phyloP scores from a whole-genome alignment of 1,284 basidiomycete genomes.

The Leccinum solheimii region DNA sequence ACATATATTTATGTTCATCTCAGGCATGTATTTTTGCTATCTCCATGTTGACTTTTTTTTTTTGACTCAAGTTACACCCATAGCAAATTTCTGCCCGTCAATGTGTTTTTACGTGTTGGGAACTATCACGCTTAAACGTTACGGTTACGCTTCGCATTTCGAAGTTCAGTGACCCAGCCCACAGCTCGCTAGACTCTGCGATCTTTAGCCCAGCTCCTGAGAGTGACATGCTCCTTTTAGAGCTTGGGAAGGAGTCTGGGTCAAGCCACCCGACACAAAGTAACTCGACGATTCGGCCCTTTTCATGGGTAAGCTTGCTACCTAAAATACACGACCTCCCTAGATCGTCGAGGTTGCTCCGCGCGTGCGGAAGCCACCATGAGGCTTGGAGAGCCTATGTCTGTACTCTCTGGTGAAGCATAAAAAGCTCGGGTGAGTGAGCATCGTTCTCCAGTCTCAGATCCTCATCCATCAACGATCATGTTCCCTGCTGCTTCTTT shows the following conservation, averaged over 20 bases:
- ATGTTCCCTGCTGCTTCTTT: conserved; percentile 36
- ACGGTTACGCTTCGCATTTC: not conserved
- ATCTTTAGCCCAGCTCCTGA: not conserved
- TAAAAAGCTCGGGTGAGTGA: conserved; percentile 19
- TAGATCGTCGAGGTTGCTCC: conserved; percentile 1
- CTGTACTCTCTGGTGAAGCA: conserved; percentile 4
- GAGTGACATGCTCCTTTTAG: not conserved
- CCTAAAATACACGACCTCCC: conserved; percentile 11
- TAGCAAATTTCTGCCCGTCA: not conserved
- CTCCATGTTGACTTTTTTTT: conserved; percentile 2
- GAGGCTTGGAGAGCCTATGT: conserved; percentile 7
- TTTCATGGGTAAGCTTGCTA: not conserved
- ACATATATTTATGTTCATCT: not conserved
- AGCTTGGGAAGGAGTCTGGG: conserved; percentile 7
- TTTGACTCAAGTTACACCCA: not conserved
- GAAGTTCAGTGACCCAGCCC: not conserved
- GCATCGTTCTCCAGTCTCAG: conserved; percentile 2
- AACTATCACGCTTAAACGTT: not conserved
- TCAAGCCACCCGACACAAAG: not conserved
- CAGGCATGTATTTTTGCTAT: conserved; percentile 25
- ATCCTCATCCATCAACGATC: conserved; percentile 2
- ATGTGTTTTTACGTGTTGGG: not conserved
- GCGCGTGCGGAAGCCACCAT: conserved; percentile 6
- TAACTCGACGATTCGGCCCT: not conserved
- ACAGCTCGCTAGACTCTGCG: not conserved